A percentile compares a stretch with the other conserved stretches of the same genome.
phyloP scores from a whole-genome alignment of 345 rosid species.

The Syzygium aqueum region DNA sequence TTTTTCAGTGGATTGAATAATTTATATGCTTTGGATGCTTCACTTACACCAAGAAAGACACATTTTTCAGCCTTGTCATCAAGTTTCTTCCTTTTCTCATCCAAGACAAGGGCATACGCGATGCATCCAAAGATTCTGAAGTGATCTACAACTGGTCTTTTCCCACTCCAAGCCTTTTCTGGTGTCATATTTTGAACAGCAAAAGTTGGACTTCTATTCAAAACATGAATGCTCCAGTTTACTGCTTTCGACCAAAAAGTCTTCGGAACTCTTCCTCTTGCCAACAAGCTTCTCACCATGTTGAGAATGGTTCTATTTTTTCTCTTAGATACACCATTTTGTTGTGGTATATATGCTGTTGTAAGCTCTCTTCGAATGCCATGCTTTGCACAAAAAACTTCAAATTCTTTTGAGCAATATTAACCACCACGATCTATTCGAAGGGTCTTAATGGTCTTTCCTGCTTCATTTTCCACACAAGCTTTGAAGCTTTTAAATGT shows the following conservation, averaged over 20 bases:
- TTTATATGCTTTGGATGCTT: background rate
- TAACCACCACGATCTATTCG: too few relatives aligned
- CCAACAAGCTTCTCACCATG: background rate
- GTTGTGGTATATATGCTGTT: background rate
- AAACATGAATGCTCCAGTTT: background rate
- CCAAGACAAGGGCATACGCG: background rate
- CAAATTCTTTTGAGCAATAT: too few relatives aligned
- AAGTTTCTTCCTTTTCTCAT: background rate
- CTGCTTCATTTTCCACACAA: too few relatives aligned
- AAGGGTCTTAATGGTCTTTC: too few relatives aligned
- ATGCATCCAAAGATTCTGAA: background rate
- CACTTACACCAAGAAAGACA: background rate
- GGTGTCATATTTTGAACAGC: background rate
- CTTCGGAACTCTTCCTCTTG: background rate
- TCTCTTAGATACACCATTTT: too few relatives aligned
- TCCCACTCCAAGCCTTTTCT: background rate
- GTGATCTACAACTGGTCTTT: background rate
- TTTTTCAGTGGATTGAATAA: background rate
- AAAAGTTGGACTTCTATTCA: background rate
- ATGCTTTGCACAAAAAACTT: too few relatives aligned
- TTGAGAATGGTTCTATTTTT: too few relatives aligned
- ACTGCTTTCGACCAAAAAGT: background rate
- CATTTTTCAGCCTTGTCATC: background rate
- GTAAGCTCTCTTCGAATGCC: too few relatives aligned
- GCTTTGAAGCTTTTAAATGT: too few relatives aligned